Evolutionary conservation across 495 filamentous ascomycete species (phyloP).

Genomic region (Saxophila tyrrhenica): DNA sequence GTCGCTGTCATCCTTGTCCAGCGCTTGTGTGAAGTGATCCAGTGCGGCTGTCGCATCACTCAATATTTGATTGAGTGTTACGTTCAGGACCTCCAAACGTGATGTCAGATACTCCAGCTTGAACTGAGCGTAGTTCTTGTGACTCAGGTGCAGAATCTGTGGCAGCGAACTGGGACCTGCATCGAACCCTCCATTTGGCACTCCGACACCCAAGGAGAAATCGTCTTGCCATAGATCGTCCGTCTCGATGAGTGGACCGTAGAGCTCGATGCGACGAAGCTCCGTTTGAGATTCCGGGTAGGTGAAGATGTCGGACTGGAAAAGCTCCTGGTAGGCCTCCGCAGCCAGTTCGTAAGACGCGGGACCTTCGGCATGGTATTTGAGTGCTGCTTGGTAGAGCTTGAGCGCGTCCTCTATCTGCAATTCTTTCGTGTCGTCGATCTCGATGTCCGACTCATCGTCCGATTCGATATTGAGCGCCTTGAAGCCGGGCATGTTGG

Average conservation of each 20-base stretch:
- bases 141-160: conserved; percentile 80
- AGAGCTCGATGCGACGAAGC: conserved; percentile 52
- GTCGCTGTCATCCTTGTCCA: conserved; percentile 86
- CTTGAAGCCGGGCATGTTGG: conserved; percentile 48
- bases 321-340: conserved; percentile 73
- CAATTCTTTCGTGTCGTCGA: conserved; percentile 90
- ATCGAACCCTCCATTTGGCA: conserved; percentile 42
- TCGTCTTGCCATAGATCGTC: conserved; percentile 33
- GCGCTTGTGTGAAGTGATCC: conserved; percentile 56
- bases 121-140: conserved; percentile 92
- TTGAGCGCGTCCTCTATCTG: conserved; percentile 97
- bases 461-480: conserved; percentile 90
- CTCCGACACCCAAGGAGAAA: conserved; percentile 16
- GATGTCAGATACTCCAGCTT: conserved; percentile 56
- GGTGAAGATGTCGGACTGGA: conserved; percentile 86
- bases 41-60: conserved; percentile 40
- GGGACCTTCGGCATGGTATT: conserved; percentile 81
- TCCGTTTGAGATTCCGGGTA: conserved; percentile 77
- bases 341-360: conserved; percentile 61
- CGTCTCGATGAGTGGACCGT: conserved; percentile 37
- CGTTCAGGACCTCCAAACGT: conserved; percentile 1
- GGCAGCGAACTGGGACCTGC: conserved; percentile 67
- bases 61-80: conserved; percentile 16
- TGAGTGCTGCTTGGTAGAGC: conserved; percentile 84
- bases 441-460: conserved; percentile 75